Conservation (phyloP, 345 rosid species). For the sweet orange (Citrus sinensis) region DVS_A1.0 CM039165.1:21396001-21396500, state of each 20-base stretch:
- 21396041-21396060: conserved; percentile 45
- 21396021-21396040: conserved; percentile 63
- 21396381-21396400: not conserved
- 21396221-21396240: conserved; percentile 31
- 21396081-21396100: conserved; percentile 25
- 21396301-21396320: conserved; percentile 76
- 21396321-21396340: conserved; percentile 55
- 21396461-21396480: conserved; percentile 48
- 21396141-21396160: conserved; percentile 38
- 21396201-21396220: conserved; percentile 19
- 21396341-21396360: not conserved
- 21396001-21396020: conserved; percentile 84
- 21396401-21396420: conserved; percentile 52
- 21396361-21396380: not conserved
- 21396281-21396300: conserved; percentile 76
- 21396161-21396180: conserved; percentile 48
- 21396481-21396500: not conserved
- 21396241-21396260: conserved; percentile 72
- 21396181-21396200: conserved; percentile 46
- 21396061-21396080: conserved; percentile 40
- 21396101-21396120: conserved; percentile 23
- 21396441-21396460: conserved; percentile 40
- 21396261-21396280: conserved; percentile 78
- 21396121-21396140: conserved; percentile 13
- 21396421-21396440: conserved; percentile 68